Conservation (phyloP, 2,329 filamentous ascomycete species). For the Pseudogymnoascus sp. region DNA sequence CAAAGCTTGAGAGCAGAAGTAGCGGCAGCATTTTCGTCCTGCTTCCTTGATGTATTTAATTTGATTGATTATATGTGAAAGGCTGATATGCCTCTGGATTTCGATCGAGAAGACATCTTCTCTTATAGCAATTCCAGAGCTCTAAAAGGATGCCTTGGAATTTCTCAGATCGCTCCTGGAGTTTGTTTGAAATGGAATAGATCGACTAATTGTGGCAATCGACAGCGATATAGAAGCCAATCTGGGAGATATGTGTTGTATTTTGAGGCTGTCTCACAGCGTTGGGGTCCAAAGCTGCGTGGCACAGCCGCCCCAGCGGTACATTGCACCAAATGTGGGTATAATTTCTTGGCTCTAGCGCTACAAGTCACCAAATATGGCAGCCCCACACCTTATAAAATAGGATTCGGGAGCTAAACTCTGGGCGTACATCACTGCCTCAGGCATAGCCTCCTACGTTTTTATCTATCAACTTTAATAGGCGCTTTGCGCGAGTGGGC, state of each 20-base stretch:
- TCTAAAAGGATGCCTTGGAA: not conserved
- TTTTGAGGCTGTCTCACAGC: not conserved
- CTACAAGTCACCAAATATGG: not conserved
- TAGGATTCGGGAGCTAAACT: not conserved
- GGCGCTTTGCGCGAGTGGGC: not conserved
- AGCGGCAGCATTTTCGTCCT: not conserved
- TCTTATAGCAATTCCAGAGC: not conserved
- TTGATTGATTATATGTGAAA: not conserved
- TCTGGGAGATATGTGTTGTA: not conserved
- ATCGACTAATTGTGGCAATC: not conserved
- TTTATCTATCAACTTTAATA: not conserved
- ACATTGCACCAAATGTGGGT: not conserved
- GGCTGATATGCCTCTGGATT: not conserved
- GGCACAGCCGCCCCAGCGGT: not conserved
- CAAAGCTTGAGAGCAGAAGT: not conserved
- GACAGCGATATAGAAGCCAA: not conserved
- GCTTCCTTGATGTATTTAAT: not conserved
- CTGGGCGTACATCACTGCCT: not conserved
- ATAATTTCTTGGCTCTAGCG: not conserved
- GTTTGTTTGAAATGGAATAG: not conserved
- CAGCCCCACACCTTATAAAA: not conserved
- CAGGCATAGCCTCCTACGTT: not conserved
- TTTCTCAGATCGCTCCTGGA: not conserved
- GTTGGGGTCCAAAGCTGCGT: not conserved
- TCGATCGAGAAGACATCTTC: not conserved